Base-by-base conservation (phyloP, 2,329 filamentous ascomycete genomes). In the Ceratocystis harringtonii region DNA sequence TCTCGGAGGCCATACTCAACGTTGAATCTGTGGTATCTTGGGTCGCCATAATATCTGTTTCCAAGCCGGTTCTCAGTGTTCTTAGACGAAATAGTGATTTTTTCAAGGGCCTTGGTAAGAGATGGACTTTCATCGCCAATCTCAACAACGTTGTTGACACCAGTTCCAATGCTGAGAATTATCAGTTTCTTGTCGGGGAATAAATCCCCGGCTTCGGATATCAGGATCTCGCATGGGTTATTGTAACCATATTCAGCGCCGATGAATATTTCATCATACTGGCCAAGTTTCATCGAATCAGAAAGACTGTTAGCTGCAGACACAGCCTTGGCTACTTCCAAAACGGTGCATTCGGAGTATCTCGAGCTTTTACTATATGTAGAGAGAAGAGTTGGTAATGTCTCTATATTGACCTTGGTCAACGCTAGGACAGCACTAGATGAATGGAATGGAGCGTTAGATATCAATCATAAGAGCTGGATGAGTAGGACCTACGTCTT, bases 211-310 rank as follows among this genome's bases (percentile, higher is more conserved):
- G 73, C 73, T 58, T 73, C 72, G 2, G 69, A 62, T 5, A 74
- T 70, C 12, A 74, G 68, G 1, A 71, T 67, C 30, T 72, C 69
- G 58, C 70, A 70, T 28, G 73, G 73, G 57, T 75, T 75, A 61
- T 74, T 74, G 45, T 71, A 69, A 1, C 71, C 71, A 25, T 74
- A 70, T 0, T 68, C 72, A 2, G 70, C 71, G 58, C 73, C 72
- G 25, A 74, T 68, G 45, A 72, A 74, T 19, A 71, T 70, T 1
- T 71, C 65, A 2, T 64, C 63, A 12, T 72, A 69, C 8, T 70
- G 68, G 30, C 72, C 72, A 7, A 72, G 12, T 28, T 68, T 63
- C 25, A 72, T 71, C 3, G 72, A 67, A 45, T 72, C 70, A 67
- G 74, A 74, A 64, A 72, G 73, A 0, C 70, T 70, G 0, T 70